These are phyloP conservation scores for Exserohilum rostratum DNA, from an alignment of 2,329 filamentous ascomycete genomes.

Conservation along the genomic window DNA sequence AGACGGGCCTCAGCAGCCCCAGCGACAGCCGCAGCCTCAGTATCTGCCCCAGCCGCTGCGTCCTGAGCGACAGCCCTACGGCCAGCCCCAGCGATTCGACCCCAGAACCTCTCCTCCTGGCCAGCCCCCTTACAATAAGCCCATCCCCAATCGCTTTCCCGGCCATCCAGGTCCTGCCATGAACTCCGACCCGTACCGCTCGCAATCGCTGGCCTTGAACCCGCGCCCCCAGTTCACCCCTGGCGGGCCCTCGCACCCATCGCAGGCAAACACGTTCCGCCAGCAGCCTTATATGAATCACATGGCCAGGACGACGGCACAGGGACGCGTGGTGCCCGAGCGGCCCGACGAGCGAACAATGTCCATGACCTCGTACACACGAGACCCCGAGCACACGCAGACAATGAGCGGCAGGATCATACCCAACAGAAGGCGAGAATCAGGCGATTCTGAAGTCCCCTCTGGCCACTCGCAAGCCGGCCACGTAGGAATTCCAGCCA, in stretches of 20 bases:
- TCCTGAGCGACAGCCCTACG: constrained; percentile 72
- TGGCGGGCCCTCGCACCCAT: constrained; percentile 44
- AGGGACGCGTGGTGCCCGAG: constrained; percentile 89
- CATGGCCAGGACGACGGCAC: constrained; percentile 81
- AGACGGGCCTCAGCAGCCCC: constrained; percentile 43
- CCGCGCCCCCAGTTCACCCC: constrained; percentile 76
- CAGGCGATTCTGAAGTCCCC: constrained; percentile 45
- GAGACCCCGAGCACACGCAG: constrained; percentile 78
- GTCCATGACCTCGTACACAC: constrained; percentile 86
- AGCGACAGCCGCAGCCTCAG: constrained; percentile 58
- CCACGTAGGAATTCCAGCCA: constrained; percentile 39
- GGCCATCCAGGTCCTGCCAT: constrained; percentile 67
- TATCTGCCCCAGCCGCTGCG: constrained; percentile 66
- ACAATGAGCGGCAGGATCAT: constrained; percentile 94
- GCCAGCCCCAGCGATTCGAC: constrained; percentile 73
- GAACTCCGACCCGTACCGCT: constrained; percentile 85
- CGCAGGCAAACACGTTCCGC: constrained; percentile 77
- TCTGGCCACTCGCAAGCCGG: constrained; percentile 28
- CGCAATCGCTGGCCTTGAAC: constrained; percentile 85
- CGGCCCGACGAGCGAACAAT: constrained; percentile 91
- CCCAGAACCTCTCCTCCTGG: constrained; percentile 59
- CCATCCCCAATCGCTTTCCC: constrained; percentile 62
- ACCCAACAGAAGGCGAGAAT: constrained; percentile 72
- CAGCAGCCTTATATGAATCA: constrained; percentile 74
- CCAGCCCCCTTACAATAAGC: constrained; percentile 60